Evolutionary conservation across 768 basidiomycete species (phyloP).

Genomic region (Psilocybe subaeruginosa): DNA sequence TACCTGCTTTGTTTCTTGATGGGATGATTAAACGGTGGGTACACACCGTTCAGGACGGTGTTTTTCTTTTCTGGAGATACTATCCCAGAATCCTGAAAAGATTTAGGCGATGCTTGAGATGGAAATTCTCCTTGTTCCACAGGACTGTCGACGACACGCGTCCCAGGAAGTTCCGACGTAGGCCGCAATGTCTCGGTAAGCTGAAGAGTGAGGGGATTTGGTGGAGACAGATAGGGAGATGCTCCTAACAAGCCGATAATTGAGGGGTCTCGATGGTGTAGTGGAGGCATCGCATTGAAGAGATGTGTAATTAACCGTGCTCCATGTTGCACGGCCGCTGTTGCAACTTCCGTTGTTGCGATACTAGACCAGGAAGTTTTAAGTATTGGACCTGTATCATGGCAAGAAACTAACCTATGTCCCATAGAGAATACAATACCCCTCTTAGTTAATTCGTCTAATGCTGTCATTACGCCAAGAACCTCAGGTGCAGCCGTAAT

Average conservation of each 20-base stretch:
- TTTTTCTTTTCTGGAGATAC: conserved; percentile 26
- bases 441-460: conserved; percentile 58
- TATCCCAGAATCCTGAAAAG: conserved; percentile 12
- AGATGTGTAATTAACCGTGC: conserved; percentile 90
- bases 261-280: conserved; percentile 89
- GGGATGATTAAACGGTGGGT: conserved; percentile 20
- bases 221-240: conserved; percentile 59
- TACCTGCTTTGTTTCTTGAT: conserved; percentile 30
- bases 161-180: conserved; percentile 11
- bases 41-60: conserved; percentile 20
- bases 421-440: conserved; percentile 85
- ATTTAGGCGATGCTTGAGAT: conserved; percentile 12
- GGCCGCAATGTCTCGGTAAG: conserved; percentile 16
- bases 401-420: conserved; percentile 65
- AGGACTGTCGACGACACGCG: not conserved
- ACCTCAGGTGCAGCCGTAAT: conserved; percentile 90
- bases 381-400: conserved; percentile 1
- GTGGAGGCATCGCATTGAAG: conserved; percentile 92
- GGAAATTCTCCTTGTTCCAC: not conserved
- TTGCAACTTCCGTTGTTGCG: conserved; percentile 75
- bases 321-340: conserved; percentile 68
- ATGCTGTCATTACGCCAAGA: conserved; percentile 75
- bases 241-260: conserved; percentile 89
- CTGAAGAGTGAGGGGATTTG: conserved; percentile 15
- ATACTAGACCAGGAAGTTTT: conserved; percentile 46